Base-by-base conservation (phyloP, 108 stramenopile species). In the Nitzschia sp. region DNA sequence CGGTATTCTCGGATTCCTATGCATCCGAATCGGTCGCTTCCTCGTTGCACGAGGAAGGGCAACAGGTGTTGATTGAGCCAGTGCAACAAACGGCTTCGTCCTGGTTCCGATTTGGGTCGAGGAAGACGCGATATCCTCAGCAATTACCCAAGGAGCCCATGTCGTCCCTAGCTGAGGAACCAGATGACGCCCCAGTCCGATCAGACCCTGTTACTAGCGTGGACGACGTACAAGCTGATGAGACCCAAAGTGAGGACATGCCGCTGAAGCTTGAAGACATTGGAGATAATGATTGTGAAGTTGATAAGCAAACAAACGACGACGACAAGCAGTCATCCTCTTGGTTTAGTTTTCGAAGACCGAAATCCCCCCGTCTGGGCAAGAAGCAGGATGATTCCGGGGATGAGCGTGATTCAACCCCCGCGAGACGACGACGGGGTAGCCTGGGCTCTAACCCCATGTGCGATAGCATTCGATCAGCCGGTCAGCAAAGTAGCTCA, bases 101-200 rank as follows among this genome's bases (percentile, higher is more conserved):
- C 8, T 75, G 74, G 74, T 75, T 75, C 55, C 66, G 74, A 15
- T 75, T 75, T 75, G 74, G 74, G 2, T 45, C 71, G 32, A 53
- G 32, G 26, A 68, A 62, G 28, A 60, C 51, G 11, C 24, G 45
- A n/a, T 47, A 23, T 49, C 56, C 27, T 23, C 4, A 11, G 3
- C 32, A 45, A 35, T 57, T 59, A n/a, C 55, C 30, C 31, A 57
- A 36, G 54, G 42, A 45, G 21, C 73, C 63, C 42, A 59, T 60
- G 69, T 24, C 64, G 15, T 64, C 73, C 0, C 35, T 60, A 45
- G 42, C 1, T 18, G 69, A 70, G 34, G 73, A 74, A 60, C 29
- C 47, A 2, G 73, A 66, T 23, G 64, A 59, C 29, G 64, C 49
- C 8, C 30, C 23, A 1, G n/a, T n/a, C n/a, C n/a, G n/a, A n/a